These are phyloP conservation scores for Azolla pinnata DNA, from an alignment of 75 land plant genomes.

Conservation along the genomic window DNA sequence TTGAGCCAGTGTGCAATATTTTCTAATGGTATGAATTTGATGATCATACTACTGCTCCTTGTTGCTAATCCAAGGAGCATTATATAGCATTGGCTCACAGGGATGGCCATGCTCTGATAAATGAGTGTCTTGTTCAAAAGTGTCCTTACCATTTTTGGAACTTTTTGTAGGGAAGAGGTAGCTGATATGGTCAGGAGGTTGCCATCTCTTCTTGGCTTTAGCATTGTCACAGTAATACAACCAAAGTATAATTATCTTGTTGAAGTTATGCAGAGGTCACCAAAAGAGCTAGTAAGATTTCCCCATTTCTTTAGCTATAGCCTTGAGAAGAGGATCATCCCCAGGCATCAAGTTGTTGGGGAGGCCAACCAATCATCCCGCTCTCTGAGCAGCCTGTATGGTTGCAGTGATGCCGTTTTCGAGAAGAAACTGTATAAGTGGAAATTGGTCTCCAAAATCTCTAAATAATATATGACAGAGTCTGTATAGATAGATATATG, in stretches of 20 bases:
- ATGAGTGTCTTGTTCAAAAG: not conserved
- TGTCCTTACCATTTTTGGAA: not conserved
- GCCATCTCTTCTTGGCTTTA: constrained; percentile 29
- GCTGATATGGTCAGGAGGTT: constrained; percentile 24
- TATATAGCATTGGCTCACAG: too few species aligned
- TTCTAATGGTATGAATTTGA: too few species aligned
- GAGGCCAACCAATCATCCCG: not conserved
- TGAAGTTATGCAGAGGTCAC: constrained; percentile 23
- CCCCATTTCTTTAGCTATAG: constrained; percentile 38
- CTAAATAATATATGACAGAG: too few species aligned
- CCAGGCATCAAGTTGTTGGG: constrained; percentile 18
- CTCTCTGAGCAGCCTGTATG: constrained; percentile 27
- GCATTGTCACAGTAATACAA: constrained; percentile 11
- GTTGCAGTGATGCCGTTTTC: constrained; percentile 22
- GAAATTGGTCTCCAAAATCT: constrained; percentile 9
- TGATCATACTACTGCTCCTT: too few species aligned
- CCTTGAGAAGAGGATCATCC: constrained; percentile 22
- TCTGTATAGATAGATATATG: too few species aligned
- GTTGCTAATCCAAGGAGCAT: too few species aligned
- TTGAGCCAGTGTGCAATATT: too few species aligned
- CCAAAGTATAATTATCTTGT: constrained; percentile 28
- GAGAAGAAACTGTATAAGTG: constrained; percentile 14
- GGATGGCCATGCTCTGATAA: too few species aligned
- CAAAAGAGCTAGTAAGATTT: constrained; percentile 24
- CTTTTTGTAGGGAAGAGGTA: constrained; percentile 14